phyloP scores from a whole-genome alignment of 2,329 filamentous ascomycete genomes.

The Monilinia fructigena region DNA sequence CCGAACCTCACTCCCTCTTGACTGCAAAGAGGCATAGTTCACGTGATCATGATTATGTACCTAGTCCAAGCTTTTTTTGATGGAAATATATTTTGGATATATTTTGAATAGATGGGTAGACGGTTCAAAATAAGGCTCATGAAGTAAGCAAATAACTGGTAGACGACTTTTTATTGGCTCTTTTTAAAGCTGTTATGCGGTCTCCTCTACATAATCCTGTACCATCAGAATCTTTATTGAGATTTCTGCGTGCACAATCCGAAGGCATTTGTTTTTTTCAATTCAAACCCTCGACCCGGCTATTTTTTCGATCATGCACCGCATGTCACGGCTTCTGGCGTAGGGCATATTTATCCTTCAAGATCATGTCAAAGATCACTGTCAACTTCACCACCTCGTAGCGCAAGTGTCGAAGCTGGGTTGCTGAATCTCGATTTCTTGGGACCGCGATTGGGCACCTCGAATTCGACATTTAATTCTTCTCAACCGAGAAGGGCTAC shows the following conservation, averaged over 20 bases:
- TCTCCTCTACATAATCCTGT: conserved; percentile 38
- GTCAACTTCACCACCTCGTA: conserved; percentile 28
- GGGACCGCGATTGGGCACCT: conserved; percentile 28
- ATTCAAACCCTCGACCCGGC: conserved; percentile 41
- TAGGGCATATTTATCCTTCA: conserved; percentile 12
- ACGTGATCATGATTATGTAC: conserved; percentile 1
- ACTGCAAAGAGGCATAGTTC: neutral
- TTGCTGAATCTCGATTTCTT: conserved; percentile 36
- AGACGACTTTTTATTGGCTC: conserved; percentile 23
- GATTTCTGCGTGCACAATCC: conserved; percentile 71
- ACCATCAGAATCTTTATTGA: conserved; percentile 60
- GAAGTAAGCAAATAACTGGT: conserved; percentile 21
- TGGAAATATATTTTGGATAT: conserved; percentile 20
- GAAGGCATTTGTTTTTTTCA: conserved; percentile 57
- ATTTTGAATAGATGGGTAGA: neutral
- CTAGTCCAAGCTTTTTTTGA: conserved; percentile 26
- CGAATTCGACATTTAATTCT: conserved; percentile 8
- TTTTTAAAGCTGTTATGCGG: conserved; percentile 39
- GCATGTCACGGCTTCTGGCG: conserved; percentile 21
- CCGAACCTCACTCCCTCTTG: neutral
- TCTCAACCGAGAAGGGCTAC: conserved; percentile 18
- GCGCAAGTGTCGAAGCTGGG: conserved; percentile 31
- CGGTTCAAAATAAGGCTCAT: conserved; percentile 10
- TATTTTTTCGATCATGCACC: conserved; percentile 35
- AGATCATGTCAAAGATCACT: conserved; percentile 29